phyloP scores from a whole-genome alignment of 805 yeast species.

The Blastobotrys chiropterorum region DNA sequence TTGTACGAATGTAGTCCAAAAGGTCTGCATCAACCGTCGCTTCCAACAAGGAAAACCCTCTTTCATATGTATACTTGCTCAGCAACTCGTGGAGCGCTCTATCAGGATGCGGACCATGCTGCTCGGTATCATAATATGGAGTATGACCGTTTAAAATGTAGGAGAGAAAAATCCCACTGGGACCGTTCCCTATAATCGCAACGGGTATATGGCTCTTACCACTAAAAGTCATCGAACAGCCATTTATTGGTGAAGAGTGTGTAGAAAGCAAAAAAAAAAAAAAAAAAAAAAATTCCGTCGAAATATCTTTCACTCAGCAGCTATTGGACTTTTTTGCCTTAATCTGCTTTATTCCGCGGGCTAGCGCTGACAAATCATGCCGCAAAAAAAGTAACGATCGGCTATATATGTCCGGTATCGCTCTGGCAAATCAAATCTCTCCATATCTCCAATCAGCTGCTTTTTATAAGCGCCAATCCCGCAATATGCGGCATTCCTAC shows the following conservation, averaged over 20 bases:
- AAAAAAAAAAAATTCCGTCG: not conserved
- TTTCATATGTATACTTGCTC: not conserved
- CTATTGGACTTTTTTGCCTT: not conserved
- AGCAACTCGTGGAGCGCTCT: constrained; percentile 21
- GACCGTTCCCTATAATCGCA: constrained; percentile 27
- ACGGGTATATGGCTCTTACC: not conserved
- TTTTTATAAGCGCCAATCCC: too few species aligned
- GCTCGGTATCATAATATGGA: constrained; percentile 23
- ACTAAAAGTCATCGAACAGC: not conserved
- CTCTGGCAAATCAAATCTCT: not conserved
- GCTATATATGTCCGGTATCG: not conserved
- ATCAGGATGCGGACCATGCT: constrained; percentile 28
- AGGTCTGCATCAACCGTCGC: constrained; percentile 19
- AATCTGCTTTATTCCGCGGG: not conserved
- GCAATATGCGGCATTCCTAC: too few species aligned
- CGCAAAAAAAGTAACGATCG: not conserved
- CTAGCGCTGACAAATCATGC: not conserved
- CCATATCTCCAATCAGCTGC: not conserved
- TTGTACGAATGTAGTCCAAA: constrained; percentile 16
- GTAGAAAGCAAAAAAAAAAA: not conserved
- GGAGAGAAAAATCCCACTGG: constrained; percentile 28
- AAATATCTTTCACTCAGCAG: not conserved
- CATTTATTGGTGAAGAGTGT: not conserved
- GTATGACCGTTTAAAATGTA: constrained; percentile 28
- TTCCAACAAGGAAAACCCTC: constrained; percentile 11